Conservation (phyloP, 305 asterid genomes). For the Fraxinus sp. region DNA sequence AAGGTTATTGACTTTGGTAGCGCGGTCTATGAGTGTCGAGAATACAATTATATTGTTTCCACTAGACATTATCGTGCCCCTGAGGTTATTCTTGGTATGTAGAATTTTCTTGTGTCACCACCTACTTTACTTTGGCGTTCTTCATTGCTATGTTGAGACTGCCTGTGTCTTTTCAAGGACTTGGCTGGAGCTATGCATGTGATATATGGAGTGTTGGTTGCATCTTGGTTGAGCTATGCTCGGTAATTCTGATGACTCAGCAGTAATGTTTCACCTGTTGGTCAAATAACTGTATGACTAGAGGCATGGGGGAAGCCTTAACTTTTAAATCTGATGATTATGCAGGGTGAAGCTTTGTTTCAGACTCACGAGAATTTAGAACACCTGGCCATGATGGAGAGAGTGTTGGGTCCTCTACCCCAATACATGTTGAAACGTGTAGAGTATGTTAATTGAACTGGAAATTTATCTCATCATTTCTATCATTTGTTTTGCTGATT, state of each 20-base stretch:
- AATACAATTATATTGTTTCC: slow-evolving; percentile 69
- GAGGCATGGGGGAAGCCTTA: background rate
- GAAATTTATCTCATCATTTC: background rate
- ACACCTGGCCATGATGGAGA: slow-evolving; percentile 60
- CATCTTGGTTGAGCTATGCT: slow-evolving; percentile 56
- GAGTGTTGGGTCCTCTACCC: slow-evolving; percentile 53
- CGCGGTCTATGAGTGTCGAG: slow-evolving; percentile 60
- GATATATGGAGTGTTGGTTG: slow-evolving; percentile 63
- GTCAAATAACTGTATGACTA: slow-evolving; percentile 2
- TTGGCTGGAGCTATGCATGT: slow-evolving; percentile 90
- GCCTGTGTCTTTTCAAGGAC: slow-evolving; percentile 34
- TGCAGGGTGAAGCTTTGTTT: slow-evolving; percentile 55
- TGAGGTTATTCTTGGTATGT: slow-evolving; percentile 76
- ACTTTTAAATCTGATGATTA: slow-evolving; percentile 19
- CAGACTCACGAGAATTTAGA: slow-evolving; percentile 57
- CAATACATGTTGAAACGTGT: slow-evolving; percentile 32
- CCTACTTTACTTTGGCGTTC: background rate
- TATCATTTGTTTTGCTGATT: background rate
- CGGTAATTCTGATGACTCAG: slow-evolving; percentile 33
- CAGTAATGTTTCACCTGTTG: slow-evolving; percentile 19
- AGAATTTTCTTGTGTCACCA: background rate
- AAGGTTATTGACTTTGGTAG: slow-evolving; percentile 96
- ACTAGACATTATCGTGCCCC: slow-evolving; percentile 93
- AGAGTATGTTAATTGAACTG: slow-evolving; percentile 5
- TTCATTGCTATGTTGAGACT: background rate